Evolutionary conservation across 176 grass and related monocot genomes (phyloP).

Genomic region (Musa acuminata): DNA sequence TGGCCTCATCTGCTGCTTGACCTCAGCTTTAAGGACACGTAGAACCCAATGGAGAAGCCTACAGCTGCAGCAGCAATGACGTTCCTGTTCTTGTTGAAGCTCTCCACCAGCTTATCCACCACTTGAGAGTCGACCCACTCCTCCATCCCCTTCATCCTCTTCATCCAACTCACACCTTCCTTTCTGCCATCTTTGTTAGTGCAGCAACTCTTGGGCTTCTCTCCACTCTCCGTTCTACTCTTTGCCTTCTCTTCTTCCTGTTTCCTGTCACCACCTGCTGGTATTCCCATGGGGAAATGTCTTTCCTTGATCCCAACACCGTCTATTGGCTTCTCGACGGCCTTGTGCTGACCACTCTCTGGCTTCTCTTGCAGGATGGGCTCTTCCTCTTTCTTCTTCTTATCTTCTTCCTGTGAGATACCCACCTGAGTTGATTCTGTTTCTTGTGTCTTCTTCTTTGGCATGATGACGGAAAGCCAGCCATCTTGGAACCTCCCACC

Average conservation of each 20-base stretch:
- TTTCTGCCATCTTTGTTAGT: not conserved
- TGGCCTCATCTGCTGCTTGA: not conserved
- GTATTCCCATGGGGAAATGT: not conserved
- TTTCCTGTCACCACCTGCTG: not conserved
- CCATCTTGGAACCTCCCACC: slow-evolving; percentile 35
- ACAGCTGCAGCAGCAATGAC: slow-evolving; percentile 31
- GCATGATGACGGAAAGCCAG: slow-evolving; percentile 30
- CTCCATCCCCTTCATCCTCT: slow-evolving; percentile 20
- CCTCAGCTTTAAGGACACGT: slow-evolving; percentile 28
- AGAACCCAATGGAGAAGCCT: slow-evolving; percentile 43
- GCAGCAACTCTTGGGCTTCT: not conserved
- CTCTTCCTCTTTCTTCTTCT: slow-evolving; percentile 1
- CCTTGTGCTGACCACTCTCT: not conserved
- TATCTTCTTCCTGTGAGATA: slow-evolving; percentile 1
- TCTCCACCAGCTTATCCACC: slow-evolving; percentile 21
- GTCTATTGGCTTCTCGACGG: not conserved
- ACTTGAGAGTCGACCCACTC: slow-evolving; percentile 18
- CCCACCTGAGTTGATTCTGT: not conserved
- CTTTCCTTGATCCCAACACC: not conserved
- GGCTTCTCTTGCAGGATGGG: not conserved
- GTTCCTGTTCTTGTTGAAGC: slow-evolving; percentile 27
- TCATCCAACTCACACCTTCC: slow-evolving; percentile 13
- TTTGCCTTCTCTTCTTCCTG: not conserved
- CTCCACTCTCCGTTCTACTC: not conserved
- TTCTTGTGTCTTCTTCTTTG: slow-evolving; percentile 17